Evolutionary conservation across 176 grass and related monocot genomes (phyloP), one percentile per base, ranked within the genome.

Genomic region (Eragrostis curvula): DNA sequence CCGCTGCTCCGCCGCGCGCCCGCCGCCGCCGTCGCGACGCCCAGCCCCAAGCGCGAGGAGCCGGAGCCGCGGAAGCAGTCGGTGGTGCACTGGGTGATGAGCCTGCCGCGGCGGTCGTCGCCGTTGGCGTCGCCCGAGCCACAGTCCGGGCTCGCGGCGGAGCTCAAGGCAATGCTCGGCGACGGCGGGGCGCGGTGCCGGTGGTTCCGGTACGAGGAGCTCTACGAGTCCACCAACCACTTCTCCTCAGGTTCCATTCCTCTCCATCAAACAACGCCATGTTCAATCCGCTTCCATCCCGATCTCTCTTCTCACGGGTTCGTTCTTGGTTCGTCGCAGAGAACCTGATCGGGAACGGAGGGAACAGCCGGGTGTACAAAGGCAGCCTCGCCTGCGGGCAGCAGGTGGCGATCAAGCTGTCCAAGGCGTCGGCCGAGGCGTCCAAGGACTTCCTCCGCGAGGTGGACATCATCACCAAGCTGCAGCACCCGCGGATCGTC

Each of bases 81-180:
- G 9, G 97, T 99, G 30, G 90, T 96, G 48, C 97, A 99, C 46
- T 99, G 97, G 96, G 97, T 87, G 68, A 99, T 99, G 97, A 94
- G 76, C 84, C 81, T 99, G 70, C 97, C 97, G 9, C 83, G 77
- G 30, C 88, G 97, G 58, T 66, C 86, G 0, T 45, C 73, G 16
- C 76, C 85, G 75, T 66, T 72, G 25, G 47, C 63, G 29, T 85
- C 83, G 13, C 46, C 83, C 2, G 78, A 83, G 66, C 72, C 79
- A 16, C 76, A 45, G 11, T 18, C 55, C 1, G 86, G 81, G 39
- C 86, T 99, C 62, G 76, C 66, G 15, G 74, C 78, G 30, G 87
- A 96, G 25, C 79, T 99, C 73, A 96, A 66, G 73, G 58, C 45
- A 17, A 12, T 90, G 62, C 79, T 93, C 12, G 80, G 63, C 58